Base-by-base conservation (phyloP, 2,329 filamentous ascomycete genomes). In the Ascochyta fabae region DNA sequence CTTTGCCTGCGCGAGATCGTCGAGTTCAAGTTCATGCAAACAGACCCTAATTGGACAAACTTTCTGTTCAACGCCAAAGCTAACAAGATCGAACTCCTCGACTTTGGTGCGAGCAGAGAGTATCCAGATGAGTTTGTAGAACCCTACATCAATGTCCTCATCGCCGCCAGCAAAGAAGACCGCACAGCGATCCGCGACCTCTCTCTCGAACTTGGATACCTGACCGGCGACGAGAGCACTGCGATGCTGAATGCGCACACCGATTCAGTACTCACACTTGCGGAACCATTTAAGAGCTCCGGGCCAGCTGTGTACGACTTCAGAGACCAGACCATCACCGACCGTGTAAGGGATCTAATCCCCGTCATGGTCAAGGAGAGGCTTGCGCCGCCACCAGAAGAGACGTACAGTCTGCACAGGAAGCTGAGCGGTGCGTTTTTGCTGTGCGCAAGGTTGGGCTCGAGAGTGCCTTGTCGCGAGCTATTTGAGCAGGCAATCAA, bases 1-100 rank as follows among this genome's bases (percentile, higher is more conserved):
- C 87, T 99, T 10, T 98, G 92, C 72, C 84, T 98, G 35, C 88
- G 93, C 55, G 95, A 98, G 78, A 94, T 98, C 66, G 88, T 88
- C 61, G 92, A 96, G 76, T 98, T 97, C 84, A 88, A 84, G 58
- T 98, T 96, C 80, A 99, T 99, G 95, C 95, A 99, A 79, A 99
- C 95, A 5, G 95, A 99, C 72, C 95, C 95, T 36, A 99, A 99
- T 81, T 99, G 95, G 95, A 98, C 94, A 31, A 99, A 99, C 77
- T 99, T 99, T 76, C 83, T 98, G 19, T 99, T 92, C 81, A 95
- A 98, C 67, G 80, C 86, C 1, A 67, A 80, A 19, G 86, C 83
- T 4, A 80, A 86, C 66, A 89, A 87, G 70, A 87, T 99, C 13
- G 93, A 96, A 75, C 85, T 99, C 1, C 87, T 99, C 48, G 96